A percentile compares a stretch with the other conserved stretches of the same genome.
Conservation (phyloP, 2,329 filamentous ascomycete species). For the Neocucurbitaria cava region DNA sequence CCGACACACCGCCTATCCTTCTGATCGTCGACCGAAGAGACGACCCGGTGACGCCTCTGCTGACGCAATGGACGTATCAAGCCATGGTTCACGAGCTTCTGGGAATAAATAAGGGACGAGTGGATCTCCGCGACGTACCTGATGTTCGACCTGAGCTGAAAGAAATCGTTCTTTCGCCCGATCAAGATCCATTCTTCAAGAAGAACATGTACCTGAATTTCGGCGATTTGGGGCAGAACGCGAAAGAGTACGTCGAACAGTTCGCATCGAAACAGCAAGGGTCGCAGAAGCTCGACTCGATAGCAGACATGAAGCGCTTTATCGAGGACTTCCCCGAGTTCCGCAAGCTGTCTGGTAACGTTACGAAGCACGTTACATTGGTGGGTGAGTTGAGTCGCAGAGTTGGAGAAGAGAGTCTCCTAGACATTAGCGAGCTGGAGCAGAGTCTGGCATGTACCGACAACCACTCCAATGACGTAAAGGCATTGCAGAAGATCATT, state of each 20-base stretch:
- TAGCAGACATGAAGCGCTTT: constrained; percentile 98
- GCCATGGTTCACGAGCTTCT: constrained; percentile 99
- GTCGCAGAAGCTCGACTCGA: constrained; percentile 94
- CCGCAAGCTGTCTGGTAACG: constrained; percentile 93
- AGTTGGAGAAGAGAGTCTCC: constrained; percentile 81
- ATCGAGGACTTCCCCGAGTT: constrained; percentile 99
- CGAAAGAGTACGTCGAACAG: constrained; percentile 98
- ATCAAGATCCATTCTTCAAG: constrained; percentile 98
- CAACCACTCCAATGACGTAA: constrained; percentile 90
- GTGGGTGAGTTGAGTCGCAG: constrained; percentile 91
- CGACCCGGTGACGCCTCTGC: constrained; percentile 89
- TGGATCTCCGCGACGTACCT: constrained; percentile 83
- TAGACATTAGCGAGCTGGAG: constrained; percentile 97
- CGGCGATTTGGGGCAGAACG: constrained; percentile 91
- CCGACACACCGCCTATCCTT: constrained; percentile 92
- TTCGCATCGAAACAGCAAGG: constrained; percentile 98
- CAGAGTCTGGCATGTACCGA: constrained; percentile 97
- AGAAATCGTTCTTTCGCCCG: constrained; percentile 93
- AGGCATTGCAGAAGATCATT: constrained; percentile 87
- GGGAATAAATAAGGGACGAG: constrained; percentile 92
- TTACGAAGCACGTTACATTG: constrained; percentile 96
- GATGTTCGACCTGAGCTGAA: constrained; percentile 86
- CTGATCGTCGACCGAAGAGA: constrained; percentile 90
- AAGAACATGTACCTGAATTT: constrained; percentile 99
- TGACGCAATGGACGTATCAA: constrained; percentile 99